phyloP scores from a whole-genome alignment of 2,329 filamentous ascomycete genomes.

The Claviceps cyperi region DNA sequence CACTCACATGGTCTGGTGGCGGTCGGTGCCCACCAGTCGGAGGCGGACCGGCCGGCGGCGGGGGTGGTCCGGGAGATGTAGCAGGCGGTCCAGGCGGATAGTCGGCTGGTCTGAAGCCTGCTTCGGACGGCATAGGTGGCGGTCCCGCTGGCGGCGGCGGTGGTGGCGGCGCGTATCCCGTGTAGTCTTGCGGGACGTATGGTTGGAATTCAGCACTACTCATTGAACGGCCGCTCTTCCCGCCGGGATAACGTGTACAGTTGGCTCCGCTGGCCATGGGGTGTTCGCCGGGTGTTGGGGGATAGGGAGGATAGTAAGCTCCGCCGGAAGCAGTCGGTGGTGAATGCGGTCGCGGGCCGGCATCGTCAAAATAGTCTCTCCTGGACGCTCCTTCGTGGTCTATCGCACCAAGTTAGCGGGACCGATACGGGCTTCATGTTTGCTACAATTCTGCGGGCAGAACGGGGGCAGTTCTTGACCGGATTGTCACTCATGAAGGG shows the following conservation, averaged over 20 bases:
- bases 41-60: slow-evolving; percentile 19
- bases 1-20: slow-evolving; percentile 31
- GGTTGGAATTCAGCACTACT: slow-evolving; percentile 20
- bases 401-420: slow-evolving; percentile 7
- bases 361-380: slow-evolving; percentile 22
- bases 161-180: slow-evolving; percentile 23
- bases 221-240: slow-evolving; percentile 14
- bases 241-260: slow-evolving; percentile 12
- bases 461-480: background rate
- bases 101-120: slow-evolving; percentile 5
- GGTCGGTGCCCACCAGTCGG: slow-evolving; percentile 18
- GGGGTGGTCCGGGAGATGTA: slow-evolving; percentile 16
- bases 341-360: slow-evolving; percentile 25
- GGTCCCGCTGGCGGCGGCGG: slow-evolving; percentile 21
- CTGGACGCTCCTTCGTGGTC: slow-evolving; percentile 23
- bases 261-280: slow-evolving; percentile 6
- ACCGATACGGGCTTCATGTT: background rate
- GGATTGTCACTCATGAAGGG: background rate
- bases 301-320: slow-evolving; percentile 31
- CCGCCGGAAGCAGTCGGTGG: slow-evolving; percentile 38
- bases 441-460: background rate
- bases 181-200: slow-evolving; percentile 30
- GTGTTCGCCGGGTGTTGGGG: slow-evolving; percentile 13
- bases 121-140: slow-evolving; percentile 9
- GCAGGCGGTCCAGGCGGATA: slow-evolving; percentile 7